Evolutionary conservation across 768 basidiomycete species (phyloP), one percentile per base, ranked within the genome.

Genomic region (Lentinula boryana): DNA sequence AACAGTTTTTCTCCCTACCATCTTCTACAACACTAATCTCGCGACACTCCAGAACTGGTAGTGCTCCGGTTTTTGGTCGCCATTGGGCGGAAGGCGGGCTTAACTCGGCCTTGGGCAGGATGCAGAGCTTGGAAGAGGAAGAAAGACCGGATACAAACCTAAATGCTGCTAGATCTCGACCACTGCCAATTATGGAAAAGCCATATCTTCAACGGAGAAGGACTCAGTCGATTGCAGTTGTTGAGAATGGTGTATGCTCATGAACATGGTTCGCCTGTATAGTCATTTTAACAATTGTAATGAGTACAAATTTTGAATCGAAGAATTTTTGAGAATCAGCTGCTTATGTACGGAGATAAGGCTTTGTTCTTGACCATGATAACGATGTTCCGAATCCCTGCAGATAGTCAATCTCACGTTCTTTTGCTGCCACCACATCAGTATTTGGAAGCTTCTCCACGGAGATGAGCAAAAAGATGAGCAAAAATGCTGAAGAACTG

Each of bases 1-100:
- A 64, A 54, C 65, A 67, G 43, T 66, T 67, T 56, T 66, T 63
- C 60, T 63, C 49, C 41, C 48, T 66, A 21, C 57, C 66, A 18
- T 57, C 66, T 21, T 57, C 44, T 2, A 46, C 64, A 32, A 64
- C 62, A 21, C 33, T 60, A n/a, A 27, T 46, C 0, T 36, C 46
- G 33, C 62, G 60, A 12, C 66, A 67, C 46, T 64, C 65, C 3
- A 51, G 67, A 38, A 56, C 56, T 1, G 62, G 60, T 27, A 70
- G 68, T 32, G 64, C 61, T 27, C 68, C 69, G 2, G 46, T 66
- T 21, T 64, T 68, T 49, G 60, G 63, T 36, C 53, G 5, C 36
- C 59, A 32, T 23, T 12, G 27, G 36, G 33, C 62, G 44, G 57
- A 48, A 23, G 57, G 21, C 9, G 32, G 44, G 16, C 9, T 58